A percentile compares a stretch with the other conserved stretches of the same genome.
Evolutionary conservation across 768 basidiomycete genomes (phyloP).

Genomic region (Naganishia antarctica): DNA sequence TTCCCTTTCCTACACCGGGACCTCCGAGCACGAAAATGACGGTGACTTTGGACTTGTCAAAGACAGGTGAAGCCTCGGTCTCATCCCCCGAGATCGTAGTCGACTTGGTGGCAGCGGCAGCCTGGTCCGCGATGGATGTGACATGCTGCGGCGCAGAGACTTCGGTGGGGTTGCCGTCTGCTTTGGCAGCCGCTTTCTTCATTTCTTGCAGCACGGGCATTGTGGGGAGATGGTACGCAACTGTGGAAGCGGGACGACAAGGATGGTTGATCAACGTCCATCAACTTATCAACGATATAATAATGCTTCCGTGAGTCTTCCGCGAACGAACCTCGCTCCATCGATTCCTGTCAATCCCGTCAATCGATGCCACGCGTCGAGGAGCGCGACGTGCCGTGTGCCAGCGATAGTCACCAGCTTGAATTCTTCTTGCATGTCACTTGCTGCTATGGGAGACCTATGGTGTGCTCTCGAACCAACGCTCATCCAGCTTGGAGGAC

Average conservation of each 20-base stretch:
- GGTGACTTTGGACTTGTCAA: conserved; percentile 67
- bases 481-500: no score
- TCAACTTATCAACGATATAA: no score
- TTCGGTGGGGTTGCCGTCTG: conserved; percentile 13
- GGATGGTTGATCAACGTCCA: no score
- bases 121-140: conserved; percentile 14
- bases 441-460: no score
- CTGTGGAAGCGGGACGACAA: no score
- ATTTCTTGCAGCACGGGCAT: conserved; percentile 17
- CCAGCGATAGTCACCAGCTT: no score
- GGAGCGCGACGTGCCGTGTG: no score
- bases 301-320: no score
- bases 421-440: no score
- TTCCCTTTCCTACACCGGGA: conserved; percentile 96
- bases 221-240: not conserved
- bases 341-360: no score
- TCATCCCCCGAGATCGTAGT: not conserved
- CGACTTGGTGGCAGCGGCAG: conserved; percentile 18
- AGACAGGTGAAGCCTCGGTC: conserved; percentile 51
- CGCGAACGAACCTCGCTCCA: no score
- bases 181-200: not conserved
- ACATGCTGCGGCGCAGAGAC: conserved; percentile 10
- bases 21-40: conserved; percentile 96
- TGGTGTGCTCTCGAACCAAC: no score
- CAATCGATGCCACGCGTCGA: not conserved